These are phyloP conservation scores for Metschnikowia drakensbergensis DNA, from an alignment of 805 yeast genomes.

Conservation along the genomic window DNA sequence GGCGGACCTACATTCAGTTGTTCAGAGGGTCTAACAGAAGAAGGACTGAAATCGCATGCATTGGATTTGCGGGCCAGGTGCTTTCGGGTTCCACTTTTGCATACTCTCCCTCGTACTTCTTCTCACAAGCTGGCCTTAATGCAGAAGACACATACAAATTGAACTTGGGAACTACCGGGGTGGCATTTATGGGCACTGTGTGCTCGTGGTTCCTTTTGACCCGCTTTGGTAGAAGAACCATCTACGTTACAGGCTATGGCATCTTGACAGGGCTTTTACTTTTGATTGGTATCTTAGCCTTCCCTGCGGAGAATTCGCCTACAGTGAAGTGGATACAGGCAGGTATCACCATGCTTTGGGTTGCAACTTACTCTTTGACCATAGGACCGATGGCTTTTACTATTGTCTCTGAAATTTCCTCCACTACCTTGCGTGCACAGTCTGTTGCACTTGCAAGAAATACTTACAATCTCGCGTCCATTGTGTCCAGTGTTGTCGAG, in stretches of 20 bases:
- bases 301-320: constrained; percentile 17
- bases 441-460: constrained; percentile 12
- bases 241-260: constrained; percentile 6
- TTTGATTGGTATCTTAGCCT: constrained; percentile 9
- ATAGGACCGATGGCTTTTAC: constrained; percentile 14
- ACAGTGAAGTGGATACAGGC: constrained; percentile 24
- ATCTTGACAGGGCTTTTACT: constrained; percentile 5
- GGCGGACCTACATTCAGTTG: constrained; percentile 23
- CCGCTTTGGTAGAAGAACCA: constrained; percentile 8
- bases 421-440: constrained; percentile 12
- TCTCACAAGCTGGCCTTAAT: constrained; percentile 13
- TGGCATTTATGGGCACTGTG: constrained; percentile 10
- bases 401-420: constrained; percentile 10
- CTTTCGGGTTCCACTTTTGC: constrained; percentile 12
- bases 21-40: constrained; percentile 8
- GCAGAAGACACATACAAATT: constrained; percentile 9
- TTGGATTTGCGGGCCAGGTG: constrained; percentile 11
- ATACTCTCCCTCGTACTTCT: constrained; percentile 11
- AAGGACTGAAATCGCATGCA: constrained; percentile 11
- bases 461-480: constrained; percentile 9
- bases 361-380: constrained; percentile 9
- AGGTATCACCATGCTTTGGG: constrained; percentile 17
- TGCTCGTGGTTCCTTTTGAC: constrained; percentile 10
- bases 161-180: constrained; percentile 11
- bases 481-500: constrained; percentile 11